A percentile compares a stretch with the other conserved stretches of the same genome.
Conservation (phyloP, 331 rosid species). For the Rhamnella rubrinervis region DNA sequence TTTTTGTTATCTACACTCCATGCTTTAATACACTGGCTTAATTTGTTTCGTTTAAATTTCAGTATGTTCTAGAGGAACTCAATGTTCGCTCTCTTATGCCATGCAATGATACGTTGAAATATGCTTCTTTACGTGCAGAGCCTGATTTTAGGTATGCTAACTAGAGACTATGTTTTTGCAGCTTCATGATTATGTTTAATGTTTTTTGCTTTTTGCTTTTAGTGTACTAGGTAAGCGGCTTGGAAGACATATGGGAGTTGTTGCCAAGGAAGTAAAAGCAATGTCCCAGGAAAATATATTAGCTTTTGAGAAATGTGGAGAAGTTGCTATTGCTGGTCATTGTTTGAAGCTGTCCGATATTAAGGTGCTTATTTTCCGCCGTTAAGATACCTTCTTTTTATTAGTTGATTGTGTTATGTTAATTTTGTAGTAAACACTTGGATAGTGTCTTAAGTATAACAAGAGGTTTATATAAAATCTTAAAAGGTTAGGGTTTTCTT, state of each 20-base stretch:
- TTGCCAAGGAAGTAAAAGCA: conserved; percentile 79
- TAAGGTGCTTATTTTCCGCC: conserved; percentile 54
- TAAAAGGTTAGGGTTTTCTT: neutral
- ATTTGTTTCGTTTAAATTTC: conserved; percentile 32
- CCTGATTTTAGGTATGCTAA: conserved; percentile 86
- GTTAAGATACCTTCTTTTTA: conserved; percentile 6
- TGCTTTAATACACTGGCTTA: neutral
- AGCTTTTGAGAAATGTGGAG: conserved; percentile 83
- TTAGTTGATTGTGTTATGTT: neutral
- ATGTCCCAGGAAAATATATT: conserved; percentile 86
- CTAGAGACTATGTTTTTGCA: neutral
- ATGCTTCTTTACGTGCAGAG: conserved; percentile 83
- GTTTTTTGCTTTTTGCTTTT: conserved; percentile 5
- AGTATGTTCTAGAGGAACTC: conserved; percentile 93
- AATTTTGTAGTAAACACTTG: neutral
- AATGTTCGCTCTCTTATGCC: conserved; percentile 79
- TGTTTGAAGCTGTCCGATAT: conserved; percentile 75
- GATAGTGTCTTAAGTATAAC: neutral
- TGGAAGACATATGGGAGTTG: conserved; percentile 82
- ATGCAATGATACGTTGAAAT: conserved; percentile 80
- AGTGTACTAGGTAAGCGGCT: conserved; percentile 88
- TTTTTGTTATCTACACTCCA: neutral
- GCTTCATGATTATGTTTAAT: conserved; percentile 15
- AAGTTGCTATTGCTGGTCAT: conserved; percentile 68
- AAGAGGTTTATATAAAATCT: neutral